Base-by-base conservation (phyloP, 2,329 filamentous ascomycete genomes). In the Graphiopsis chlorocephala region DNA sequence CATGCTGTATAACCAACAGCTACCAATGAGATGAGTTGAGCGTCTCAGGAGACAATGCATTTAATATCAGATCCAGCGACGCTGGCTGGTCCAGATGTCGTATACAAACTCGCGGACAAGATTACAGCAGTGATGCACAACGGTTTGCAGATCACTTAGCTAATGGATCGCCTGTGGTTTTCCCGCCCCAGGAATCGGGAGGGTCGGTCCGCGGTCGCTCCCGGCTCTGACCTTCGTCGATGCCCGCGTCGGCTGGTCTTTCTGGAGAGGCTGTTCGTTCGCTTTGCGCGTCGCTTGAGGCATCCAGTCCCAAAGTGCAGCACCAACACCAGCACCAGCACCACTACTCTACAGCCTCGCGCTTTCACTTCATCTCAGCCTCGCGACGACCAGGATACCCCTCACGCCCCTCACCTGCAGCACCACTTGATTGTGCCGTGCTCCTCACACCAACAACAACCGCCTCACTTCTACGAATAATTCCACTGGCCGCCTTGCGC, bases 341-440 rank as follows among this genome's bases (percentile, higher is more conserved):
- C 50, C 14, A 50, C 17, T 17, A 17, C 11, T 10, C 48, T 12
- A 29, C 48, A 12, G n/a, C 50, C 28, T 53, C 29, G 10, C 26
- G 14, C 23, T 29, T 29, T 53, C 29, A n/a, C 25, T 29, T 31
- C 26, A 29, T 29, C 15, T 53, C 50, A 53, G 50, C 50, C 50
- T 53, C 31, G 50, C 29, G 26, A 50, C 47, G 47, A 50, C 47
- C 23, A 50, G 47, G 47, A 33, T 56, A 56, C 53, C 53, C 28
- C 29, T 10, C 29, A 29, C 17, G 52, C 53, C 55, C 62, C 62
- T 59, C 62, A 52, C 33, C 35, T 25, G 26, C 31, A 59, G 62
- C 62, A 64, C 29, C 62, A 64, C 62, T 64, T 64, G 23, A 64
- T 25, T 64, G 62, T 64, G 62, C 45, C 53, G 47, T 59, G 62